Percentiles rank a stretch among this genome's conserved stretches.
Conservation (phyloP, 2,329 filamentous ascomycete genomes). For the Exophiala calicioides region DNA sequence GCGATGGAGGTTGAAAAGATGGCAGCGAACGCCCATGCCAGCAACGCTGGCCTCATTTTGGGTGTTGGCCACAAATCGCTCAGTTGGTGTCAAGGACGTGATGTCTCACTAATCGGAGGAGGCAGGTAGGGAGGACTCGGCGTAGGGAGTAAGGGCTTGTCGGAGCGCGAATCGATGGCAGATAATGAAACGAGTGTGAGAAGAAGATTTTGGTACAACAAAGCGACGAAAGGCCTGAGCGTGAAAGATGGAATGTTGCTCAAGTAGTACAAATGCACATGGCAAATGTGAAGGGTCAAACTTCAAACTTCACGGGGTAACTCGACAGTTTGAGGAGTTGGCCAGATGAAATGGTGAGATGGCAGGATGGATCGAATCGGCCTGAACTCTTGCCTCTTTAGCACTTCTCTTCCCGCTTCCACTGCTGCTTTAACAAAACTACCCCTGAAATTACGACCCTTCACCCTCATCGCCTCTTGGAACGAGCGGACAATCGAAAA, state of each 20-base stretch:
- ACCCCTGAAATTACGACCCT: too few relatives aligned
- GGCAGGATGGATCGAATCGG: background rate
- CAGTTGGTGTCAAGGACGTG: background rate
- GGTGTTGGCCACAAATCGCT: slow-evolving; percentile 6
- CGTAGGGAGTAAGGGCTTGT: background rate
- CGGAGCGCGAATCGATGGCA: background rate
- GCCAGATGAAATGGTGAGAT: background rate
- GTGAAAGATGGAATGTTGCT: too few relatives aligned
- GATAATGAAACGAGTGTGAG: background rate
- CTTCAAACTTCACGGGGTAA: too few relatives aligned
- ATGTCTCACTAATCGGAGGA: background rate
- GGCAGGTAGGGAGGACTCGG: background rate
- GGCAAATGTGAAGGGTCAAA: too few relatives aligned
- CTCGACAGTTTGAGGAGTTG: too few relatives aligned
- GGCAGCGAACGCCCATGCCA: slow-evolving; percentile 29
- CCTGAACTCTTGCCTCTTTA: too few relatives aligned
- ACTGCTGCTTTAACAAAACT: too few relatives aligned
- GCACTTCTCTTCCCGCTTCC: too few relatives aligned
- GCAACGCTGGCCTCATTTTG: slow-evolving; percentile 31
- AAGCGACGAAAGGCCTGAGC: too few relatives aligned
- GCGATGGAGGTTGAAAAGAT: slow-evolving; percentile 18
- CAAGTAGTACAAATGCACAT: background rate
- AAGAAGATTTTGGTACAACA: background rate
- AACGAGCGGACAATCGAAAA: too few relatives aligned
- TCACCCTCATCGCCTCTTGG: too few relatives aligned